phyloP scores from a whole-genome alignment of 176 grass and related monocot species.

The Raddia distichophylla region DNA sequence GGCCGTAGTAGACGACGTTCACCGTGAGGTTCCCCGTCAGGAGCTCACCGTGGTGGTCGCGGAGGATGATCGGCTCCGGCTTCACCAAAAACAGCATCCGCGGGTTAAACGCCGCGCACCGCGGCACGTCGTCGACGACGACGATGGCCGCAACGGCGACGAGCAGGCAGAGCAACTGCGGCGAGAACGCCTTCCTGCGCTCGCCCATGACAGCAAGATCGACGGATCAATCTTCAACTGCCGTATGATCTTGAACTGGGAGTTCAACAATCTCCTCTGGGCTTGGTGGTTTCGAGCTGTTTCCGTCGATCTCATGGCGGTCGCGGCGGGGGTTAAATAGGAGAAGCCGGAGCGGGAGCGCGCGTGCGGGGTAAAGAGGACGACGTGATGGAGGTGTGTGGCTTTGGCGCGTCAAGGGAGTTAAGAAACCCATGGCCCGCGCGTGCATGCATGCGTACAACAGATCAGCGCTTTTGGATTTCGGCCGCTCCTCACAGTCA shows the following conservation, averaged over 20 bases:
- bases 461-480: conserved; percentile 38
- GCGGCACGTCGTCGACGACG: neutral
- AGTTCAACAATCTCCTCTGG: neutral
- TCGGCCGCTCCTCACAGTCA: neutral
- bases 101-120: conserved; percentile 46
- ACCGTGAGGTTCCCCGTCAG: conserved; percentile 72
- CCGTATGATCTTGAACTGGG: too few relatives aligned
- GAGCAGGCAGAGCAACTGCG: neutral
- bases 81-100: conserved; percentile 71
- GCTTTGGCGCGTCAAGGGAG: conserved; percentile 30
- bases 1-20: conserved; percentile 80
- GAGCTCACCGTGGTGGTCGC: conserved; percentile 64
- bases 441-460: neutral
- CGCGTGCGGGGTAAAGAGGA: conserved; percentile 38
- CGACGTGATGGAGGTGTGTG: conserved; percentile 21
- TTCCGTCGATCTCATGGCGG: neutral
- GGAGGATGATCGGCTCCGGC: conserved; percentile 63
- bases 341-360: neutral
- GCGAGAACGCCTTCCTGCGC: neutral
- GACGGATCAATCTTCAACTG: neutral
- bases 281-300: neutral
- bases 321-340: conserved; percentile 19
- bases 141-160: neutral
- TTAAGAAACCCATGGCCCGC: conserved; percentile 32
- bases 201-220: conserved; percentile 32